Base-by-base conservation (phyloP, 1,284 basidiomycete species). In the Naganishia sp. region DNA sequence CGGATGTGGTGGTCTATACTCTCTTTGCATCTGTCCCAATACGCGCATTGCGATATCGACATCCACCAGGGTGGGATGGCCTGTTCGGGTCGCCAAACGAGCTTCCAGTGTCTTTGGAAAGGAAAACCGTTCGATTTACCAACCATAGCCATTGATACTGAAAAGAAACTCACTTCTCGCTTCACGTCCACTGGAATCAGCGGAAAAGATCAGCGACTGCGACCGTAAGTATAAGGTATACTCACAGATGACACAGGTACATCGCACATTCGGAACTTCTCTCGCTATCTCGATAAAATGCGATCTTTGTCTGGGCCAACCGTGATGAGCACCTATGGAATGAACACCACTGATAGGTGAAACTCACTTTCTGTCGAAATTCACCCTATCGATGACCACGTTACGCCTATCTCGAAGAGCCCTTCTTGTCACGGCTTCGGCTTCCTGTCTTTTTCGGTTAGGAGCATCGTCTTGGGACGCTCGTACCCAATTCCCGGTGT, bases 381-480 rank as follows among this genome's bases (percentile, higher is more conserved):
- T 72, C 0, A 78, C 75, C 21, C 79, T 64, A 64, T 80, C 79
- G 0, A 80, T 77, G 3, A 79, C 72, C 15, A 79, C 79, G 55
- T 78, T 79, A 25, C 67, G 63, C 18, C 77, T 77, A 1, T 65
- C 28, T 42, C n/a, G 25, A 31, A 80, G 55, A 0, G 72, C 76
- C 6, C 64, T 53, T 13, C 71, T 63, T 2, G 76, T 75, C 9
- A 70, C 39, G 6, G 66, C 72, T 66, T 80, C 79, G 42, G 74
- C 75, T 60, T 80, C 78, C 50, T 77, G 74, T 39, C 78, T 65
- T 33, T 73, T 66, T 23, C 72, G 61, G 54, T 55, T 68, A 3
- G 74, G 74, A 3, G 75, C 74, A 64, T 80, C 78, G 66, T 80
- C 79, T 69, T 80, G 79, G 28, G 76, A 77, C 15, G 76, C 78